Conservation (phyloP, 768 basidiomycete species). For the Clitopilus hobsonii region DNA sequence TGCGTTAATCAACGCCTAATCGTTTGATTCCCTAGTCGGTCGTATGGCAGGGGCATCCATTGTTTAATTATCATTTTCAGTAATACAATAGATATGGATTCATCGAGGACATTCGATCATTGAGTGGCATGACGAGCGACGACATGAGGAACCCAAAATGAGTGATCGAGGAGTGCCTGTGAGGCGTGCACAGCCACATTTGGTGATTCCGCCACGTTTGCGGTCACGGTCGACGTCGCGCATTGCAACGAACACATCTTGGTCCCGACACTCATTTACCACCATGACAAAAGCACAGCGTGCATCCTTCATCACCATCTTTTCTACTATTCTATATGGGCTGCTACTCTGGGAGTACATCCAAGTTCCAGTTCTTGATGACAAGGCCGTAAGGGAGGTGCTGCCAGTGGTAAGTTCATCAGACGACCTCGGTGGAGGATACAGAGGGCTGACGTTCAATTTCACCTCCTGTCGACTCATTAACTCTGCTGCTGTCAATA, state of each 20-base stretch:
- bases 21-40: no score
- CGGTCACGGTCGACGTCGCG: not conserved
- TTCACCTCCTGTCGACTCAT: no score
- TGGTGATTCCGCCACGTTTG: not conserved
- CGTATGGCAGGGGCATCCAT: no score
- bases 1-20: slow-evolving; percentile 26
- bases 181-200: not conserved
- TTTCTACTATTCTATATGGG: slow-evolving; percentile 46
- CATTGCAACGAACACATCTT: not conserved
- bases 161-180: not conserved
- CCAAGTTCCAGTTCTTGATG: slow-evolving; percentile 49
- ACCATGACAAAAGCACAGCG: slow-evolving; percentile 61
- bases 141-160: not conserved
- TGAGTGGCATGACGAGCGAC: no score
- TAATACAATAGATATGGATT: no score
- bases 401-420: slow-evolving; percentile 53
- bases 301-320: slow-evolving; percentile 38
- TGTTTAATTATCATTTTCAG: no score
- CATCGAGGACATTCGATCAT: no score
- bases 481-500: not conserved
- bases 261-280: not conserved
- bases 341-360: slow-evolving; percentile 51
- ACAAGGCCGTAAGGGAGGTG: slow-evolving; percentile 40
- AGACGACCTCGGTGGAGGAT: no score
- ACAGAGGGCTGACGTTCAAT: no score